A percentile compares a stretch with the other conserved stretches of the same genome.
phyloP scores from a whole-genome alignment of 164 flowering plant species.

The Dillenia turbinata region DNA sequence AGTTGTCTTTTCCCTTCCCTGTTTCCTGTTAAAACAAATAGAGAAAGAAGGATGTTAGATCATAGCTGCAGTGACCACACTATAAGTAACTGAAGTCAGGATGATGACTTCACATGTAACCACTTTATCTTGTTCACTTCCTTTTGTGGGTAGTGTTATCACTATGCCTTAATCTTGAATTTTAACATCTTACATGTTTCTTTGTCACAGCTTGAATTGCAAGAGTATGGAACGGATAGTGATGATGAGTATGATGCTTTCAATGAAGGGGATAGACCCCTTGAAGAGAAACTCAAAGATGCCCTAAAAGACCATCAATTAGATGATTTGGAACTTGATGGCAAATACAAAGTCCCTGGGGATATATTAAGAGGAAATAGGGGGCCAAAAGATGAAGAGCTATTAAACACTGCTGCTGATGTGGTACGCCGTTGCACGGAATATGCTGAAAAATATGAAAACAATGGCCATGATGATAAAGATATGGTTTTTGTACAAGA shows the following conservation, averaged over 20 bases:
- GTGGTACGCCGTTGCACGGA: slow-evolving; percentile 59
- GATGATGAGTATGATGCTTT: slow-evolving; percentile 36
- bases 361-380: slow-evolving; percentile 40
- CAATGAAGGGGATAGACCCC: slow-evolving; percentile 45
- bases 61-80: too few species aligned
- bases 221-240: slow-evolving; percentile 62
- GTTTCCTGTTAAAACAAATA: too few species aligned
- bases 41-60: too few species aligned
- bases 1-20: too few species aligned
- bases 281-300: slow-evolving; percentile 52
- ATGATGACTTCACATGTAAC: too few species aligned
- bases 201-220: slow-evolving; percentile 6
- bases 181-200: too few species aligned
- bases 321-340: slow-evolving; percentile 46
- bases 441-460: slow-evolving; percentile 71
- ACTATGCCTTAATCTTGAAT: too few species aligned
- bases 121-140: too few species aligned
- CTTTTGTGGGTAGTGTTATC: too few species aligned
- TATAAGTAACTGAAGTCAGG: too few species aligned
- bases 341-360: slow-evolving; percentile 52
- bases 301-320: slow-evolving; percentile 32
- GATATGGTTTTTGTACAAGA: slow-evolving; percentile 50
- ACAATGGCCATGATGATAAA: slow-evolving; percentile 34
- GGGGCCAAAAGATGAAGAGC: slow-evolving; percentile 21
- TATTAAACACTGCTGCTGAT: slow-evolving; percentile 42